Evolutionary conservation across 345 rosid species (phyloP), one percentile per base, ranked within the genome.

Genomic region (Mallotus nudiflorus): DNA sequence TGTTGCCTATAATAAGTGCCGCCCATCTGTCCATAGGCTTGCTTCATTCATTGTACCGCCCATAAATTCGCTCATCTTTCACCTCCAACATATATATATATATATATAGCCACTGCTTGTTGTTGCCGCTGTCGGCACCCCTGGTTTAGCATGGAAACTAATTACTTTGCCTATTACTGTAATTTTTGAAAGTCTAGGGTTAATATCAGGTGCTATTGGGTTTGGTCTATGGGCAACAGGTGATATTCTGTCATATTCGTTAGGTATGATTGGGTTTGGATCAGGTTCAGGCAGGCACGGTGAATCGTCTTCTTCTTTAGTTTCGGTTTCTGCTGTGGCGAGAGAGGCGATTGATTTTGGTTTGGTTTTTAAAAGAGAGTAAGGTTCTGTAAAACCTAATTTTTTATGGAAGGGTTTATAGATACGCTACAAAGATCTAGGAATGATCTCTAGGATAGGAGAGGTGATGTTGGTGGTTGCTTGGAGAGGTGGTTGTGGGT

Each of bases 161-260:
- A 79, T 96, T 45, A 92, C 97, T 15, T 74, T 96, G 27, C 99
- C 99, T 1, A 66, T 85, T 35, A 90, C 99, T 6, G 85, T 92
- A 60, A 83, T 92, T 55, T 91, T 98, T 6, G 98, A 96, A 37
- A 78, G 98, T 61, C 67, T 96, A 68, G 97, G 99, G 69, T 74
- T 96, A 44, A 72, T 96, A 25, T 87, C 99, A 4, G 96, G 98
- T 6, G 97, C 97, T 58, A 78, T 96, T 28, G 98, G 98, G 57
- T 81, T 96, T 5, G 99, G 99, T 0, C 56, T 96, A 64, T 92
- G 99, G 99, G 96, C 93, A 6, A 97, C 97, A 7, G 97, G 98
- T 20, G 97, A 98, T 31, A 82, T 96, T 65, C 68, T 96, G 64
- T 89, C 97, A 37, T 88, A 92, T 68, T 92, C 98, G 1, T 74